These are phyloP conservation scores for Saccharomycopsis oosterbeekiorum DNA, from an alignment of 805 yeast species.

Conservation along the genomic window DNA sequence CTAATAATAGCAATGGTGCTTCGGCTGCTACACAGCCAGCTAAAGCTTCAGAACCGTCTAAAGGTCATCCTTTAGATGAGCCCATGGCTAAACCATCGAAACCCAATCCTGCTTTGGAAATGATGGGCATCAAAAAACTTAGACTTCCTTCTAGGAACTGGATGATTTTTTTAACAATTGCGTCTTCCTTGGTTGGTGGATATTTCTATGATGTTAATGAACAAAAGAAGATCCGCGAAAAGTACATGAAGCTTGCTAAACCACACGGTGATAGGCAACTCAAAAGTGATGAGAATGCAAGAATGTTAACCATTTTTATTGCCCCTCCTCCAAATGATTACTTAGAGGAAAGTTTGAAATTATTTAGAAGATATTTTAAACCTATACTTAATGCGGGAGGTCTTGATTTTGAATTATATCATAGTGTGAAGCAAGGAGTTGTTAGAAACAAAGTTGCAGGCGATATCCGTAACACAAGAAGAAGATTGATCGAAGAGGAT, in stretches of 20 bases:
- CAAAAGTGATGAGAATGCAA: conserved; percentile 43
- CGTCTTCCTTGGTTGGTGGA: conserved; percentile 63
- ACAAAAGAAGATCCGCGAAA: conserved; percentile 53
- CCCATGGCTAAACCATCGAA: conserved; percentile 4
- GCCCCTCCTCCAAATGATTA: conserved; percentile 98
- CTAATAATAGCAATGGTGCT: neutral
- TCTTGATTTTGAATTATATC: conserved; percentile 54
- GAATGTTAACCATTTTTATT: conserved; percentile 71
- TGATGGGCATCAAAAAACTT: conserved; percentile 75
- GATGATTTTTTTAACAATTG: conserved; percentile 76
- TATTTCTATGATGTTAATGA: conserved; percentile 67
- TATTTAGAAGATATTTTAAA: conserved; percentile 44
- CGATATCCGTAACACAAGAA: conserved; percentile 61
- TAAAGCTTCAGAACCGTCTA: neutral
- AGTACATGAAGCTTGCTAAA: conserved; percentile 55
- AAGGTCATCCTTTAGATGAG: neutral
- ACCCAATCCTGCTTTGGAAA: conserved; percentile 67
- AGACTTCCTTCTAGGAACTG: conserved; percentile 87
- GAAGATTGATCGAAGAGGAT: conserved; percentile 29
- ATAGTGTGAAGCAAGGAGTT: conserved; percentile 82
- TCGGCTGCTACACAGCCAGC: neutral
- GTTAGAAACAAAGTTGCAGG: conserved; percentile 77
- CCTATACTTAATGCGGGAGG: conserved; percentile 74
- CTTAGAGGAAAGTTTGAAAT: conserved; percentile 56
- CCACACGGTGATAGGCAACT: conserved; percentile 41